Percentiles rank a stretch among this genome's conserved stretches.
These are phyloP conservation scores for Gossypium herbaceum DNA, from an alignment of 345 rosid genomes.

Conservation along the genomic window DNA sequence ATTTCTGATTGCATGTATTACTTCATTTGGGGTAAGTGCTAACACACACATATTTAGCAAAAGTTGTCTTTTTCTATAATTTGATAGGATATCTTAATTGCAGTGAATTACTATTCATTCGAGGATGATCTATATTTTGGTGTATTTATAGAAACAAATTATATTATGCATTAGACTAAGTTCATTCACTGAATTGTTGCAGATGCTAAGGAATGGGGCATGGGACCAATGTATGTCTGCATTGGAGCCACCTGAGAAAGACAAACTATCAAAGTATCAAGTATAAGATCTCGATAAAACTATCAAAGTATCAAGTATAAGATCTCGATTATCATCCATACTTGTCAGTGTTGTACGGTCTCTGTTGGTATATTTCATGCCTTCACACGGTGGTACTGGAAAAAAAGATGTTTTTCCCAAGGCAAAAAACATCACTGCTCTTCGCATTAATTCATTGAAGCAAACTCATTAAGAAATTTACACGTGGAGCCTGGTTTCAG, in stretches of 20 bases:
- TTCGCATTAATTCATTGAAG: neutral
- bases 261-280: constrained; percentile 76
- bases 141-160: neutral
- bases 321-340: neutral
- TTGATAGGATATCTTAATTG: no score
- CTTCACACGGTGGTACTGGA: constrained; percentile 13
- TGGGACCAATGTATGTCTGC: constrained; percentile 89
- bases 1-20: neutral
- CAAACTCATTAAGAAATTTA: neutral
- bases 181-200: constrained; percentile 19
- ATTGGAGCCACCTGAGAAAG: constrained; percentile 80
- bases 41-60: no score
- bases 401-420: constrained; percentile 17
- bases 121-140: neutral
- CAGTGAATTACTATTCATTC: neutral
- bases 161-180: neutral
- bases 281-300: constrained; percentile 40
- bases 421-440: constrained; percentile 17
- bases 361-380: constrained; percentile 19
- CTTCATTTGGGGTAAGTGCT: no score
- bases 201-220: constrained; percentile 84
- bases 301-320: constrained; percentile 75
- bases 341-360: constrained; percentile 6
- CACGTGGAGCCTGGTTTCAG: neutral
- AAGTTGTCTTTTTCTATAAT: no score